Base-by-base conservation (phyloP, 768 basidiomycete genomes). In the Lentinus brumalis region DNA sequence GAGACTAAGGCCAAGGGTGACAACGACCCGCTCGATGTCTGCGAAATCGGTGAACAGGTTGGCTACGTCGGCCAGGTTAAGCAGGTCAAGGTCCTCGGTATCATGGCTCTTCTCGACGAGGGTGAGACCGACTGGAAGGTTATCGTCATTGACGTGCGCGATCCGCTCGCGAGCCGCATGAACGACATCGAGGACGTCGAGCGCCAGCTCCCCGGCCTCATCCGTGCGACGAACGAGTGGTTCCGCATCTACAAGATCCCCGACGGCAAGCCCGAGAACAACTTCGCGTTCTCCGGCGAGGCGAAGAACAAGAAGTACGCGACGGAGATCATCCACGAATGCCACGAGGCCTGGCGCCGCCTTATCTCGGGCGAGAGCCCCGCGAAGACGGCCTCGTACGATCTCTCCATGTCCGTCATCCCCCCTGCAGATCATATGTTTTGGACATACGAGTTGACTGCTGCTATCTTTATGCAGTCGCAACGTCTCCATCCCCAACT, bases 121-220 rank as follows among this genome's bases (percentile, higher is more conserved):
- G 97, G 97, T 70, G 97, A 98, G 82, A 98, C 97, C 66, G 97
- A 98, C 82, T 99, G 97, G 97, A 99, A 99, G 79, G 92, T 99
- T 80, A 86, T 99, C 77, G 97, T 96, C 74, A 94, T 98, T 66
- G 97, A 98, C 74, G 85, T 97, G 63, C 85, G 86, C 67, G 97
- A 98, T 74, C 96, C 97, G 45, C 88, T 98, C 62, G 97, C 97
- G 15, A 82, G 91, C 73, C 93, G 96, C 77, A 84, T 99, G 72
- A 99, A 98, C 77, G 97, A 99, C 76, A 92, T 98, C 58, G 97
- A 98, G 79, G 97, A 99, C 71, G 95, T 99, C 71, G 97, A 98
- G 80, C 85, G 95, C 66, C 96, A 98, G 76, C 88, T 98, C 54
- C 97, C 97, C 46, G 97, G 97, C 64, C 81, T 98, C 68, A 91